Evolutionary conservation across 1,284 basidiomycete genomes (phyloP).

Genomic region (Fomitiporia mediterranea): DNA sequence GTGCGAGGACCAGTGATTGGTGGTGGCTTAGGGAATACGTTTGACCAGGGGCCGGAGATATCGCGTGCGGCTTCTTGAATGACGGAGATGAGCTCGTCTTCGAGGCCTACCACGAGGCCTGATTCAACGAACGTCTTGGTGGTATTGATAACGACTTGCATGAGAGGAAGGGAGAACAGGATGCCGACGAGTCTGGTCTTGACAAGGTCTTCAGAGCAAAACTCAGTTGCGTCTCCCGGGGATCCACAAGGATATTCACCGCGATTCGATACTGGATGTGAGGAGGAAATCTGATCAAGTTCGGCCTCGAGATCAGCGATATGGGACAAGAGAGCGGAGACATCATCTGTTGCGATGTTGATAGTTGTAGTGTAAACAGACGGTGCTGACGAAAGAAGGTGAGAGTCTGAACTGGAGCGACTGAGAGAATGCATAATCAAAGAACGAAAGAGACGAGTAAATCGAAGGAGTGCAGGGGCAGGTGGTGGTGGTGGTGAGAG

Average conservation of each 20-base stretch:
- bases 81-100: not conserved
- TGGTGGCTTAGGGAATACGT: not conserved
- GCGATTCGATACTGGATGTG: not conserved
- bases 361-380: not conserved
- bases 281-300: not conserved
- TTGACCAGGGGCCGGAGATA: constrained; percentile 9
- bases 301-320: constrained; percentile 9
- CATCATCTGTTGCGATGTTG: constrained; percentile 1
- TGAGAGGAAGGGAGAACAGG: constrained; percentile 12
- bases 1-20: not conserved
- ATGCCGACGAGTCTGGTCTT: not conserved
- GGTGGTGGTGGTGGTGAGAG: not conserved
- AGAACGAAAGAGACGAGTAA: constrained; percentile 1
- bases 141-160: constrained; percentile 7
- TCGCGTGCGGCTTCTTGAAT: not conserved
- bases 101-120: not conserved
- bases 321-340: not conserved
- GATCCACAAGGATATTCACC: not conserved
- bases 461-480: not conserved
- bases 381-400: not conserved
- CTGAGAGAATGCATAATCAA: not conserved
- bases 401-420: not conserved
- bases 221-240: not conserved
- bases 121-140: not conserved
- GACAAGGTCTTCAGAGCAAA: not conserved